Base-by-base conservation (phyloP, 1,139 yeast genomes). In the Lodderomyces pseudojiufengensis region DNA sequence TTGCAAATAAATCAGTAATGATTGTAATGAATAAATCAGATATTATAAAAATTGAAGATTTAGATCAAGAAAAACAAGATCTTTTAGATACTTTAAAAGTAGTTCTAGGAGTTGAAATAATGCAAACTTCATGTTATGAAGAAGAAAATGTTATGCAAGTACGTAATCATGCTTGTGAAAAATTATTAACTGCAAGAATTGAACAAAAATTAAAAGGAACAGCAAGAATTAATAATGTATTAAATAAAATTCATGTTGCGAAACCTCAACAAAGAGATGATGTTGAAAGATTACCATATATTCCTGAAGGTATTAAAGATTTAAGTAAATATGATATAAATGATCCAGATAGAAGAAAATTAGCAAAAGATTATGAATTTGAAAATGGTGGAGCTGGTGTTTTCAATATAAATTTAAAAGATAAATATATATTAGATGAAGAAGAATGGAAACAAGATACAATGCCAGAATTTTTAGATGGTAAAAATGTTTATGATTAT, bases 341-440 rank as follows among this genome's bases (percentile, higher is more conserved):
- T 52, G 96, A 87, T 64, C 95, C 95, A 49, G 72, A 83, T 52
- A 79, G 96, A 64, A 79, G 92, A 55, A 73, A 57, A 48, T 73
- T 92, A 55, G 88, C 95, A 29, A 78, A 86, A 55, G 98, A 92
- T 55, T 71, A 88, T 46, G 98, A 92, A 66, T 83, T 76, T 32
- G 96, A 85, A 60, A 87, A 92, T 52, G 98, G 98, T 56, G 98
- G 98, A 59, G 97, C 98, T 22, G 98, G 98, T 73, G 98, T 92
- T 27, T 92, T 70, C 73, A 92, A 88, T 67, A 79, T 92, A 54
- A 87, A 94, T 68, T 74, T 90, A 67, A 86, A 88, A 64, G 97
- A 90, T 54, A 84, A 83, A 52, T 92, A 92, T 65, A 53, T 92
- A 43, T 73, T 92, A 50, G 98, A 92, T 49, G 94, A 94, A 56